phyloP scores from a whole-genome alignment of 495 filamentous ascomycete genomes.

The Tricharina praecox region DNA sequence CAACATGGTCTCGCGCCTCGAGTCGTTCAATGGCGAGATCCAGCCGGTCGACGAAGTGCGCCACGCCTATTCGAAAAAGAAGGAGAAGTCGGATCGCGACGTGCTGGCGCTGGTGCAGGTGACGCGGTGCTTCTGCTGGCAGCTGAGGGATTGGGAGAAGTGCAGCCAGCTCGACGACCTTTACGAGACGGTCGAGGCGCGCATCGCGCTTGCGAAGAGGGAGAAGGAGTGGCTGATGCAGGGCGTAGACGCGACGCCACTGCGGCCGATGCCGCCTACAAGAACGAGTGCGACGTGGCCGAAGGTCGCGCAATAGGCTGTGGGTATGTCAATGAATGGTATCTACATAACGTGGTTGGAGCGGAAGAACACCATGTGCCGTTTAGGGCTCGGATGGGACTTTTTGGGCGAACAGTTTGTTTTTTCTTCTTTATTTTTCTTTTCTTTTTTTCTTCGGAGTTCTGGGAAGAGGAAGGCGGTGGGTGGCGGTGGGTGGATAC shows the following conservation, averaged over 20 bases:
- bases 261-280: background rate
- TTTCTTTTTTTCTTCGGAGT: background rate
- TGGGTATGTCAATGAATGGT: background rate
- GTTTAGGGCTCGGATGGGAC: no score
- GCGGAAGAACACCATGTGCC: no score
- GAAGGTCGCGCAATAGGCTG: background rate
- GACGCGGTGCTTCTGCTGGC: conserved; percentile 25
- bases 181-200: conserved; percentile 15
- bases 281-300: background rate
- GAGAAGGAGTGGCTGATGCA: background rate
- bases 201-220: background rate
- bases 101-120: conserved; percentile 24
- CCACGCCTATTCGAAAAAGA: conserved; percentile 22
- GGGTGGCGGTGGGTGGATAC: no score
- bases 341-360: background rate
- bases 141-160: conserved; percentile 25
- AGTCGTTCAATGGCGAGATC: conserved; percentile 25
- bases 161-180: conserved; percentile 19
- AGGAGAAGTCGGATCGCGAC: conserved; percentile 23
- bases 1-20: conserved; percentile 20
- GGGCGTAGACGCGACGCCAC: background rate
- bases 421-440: background rate
- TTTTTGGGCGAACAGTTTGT: no score
- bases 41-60: conserved; percentile 24
- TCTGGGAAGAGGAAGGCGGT: background rate